Base-by-base conservation (phyloP, 1,284 basidiomycete genomes). In the Trametes hirsuta region DNA sequence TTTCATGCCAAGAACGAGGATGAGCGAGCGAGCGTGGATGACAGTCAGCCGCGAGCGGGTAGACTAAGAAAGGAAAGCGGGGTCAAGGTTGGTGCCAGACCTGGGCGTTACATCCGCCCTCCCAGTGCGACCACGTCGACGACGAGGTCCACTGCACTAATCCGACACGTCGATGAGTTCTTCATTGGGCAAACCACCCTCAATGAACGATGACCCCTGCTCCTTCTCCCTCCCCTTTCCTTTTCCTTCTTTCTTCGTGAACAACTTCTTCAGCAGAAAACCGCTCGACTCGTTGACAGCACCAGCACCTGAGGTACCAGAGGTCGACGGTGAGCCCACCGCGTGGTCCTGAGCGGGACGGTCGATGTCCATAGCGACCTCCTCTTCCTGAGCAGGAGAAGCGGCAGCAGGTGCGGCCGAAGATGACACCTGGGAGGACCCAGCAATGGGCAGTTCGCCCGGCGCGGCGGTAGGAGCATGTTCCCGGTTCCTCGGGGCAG, bases 101-200 rank as follows among this genome's bases (percentile, higher is more conserved):
- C 30, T 30, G 30, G 30, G 30, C 30, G 48, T 50, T 50, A 50
- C 48, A 50, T 50, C 48, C 48, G 48, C 48, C 48, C 48, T 50
- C 48, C 48, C 48, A 18, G 10, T 50, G 48, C 15, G n/a, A 25
- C 48, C 48, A 30, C 15, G 30, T 8, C 46, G 25, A 14, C 21
- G 48, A n/a, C 21, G 37, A 40, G 48, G 48, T 15, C n/a, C 48
- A 50, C 10, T 18, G 48, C 36, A 11, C 15, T 22, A 6, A 36
- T 21, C 39, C 30, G 5, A 47, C 14, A 4, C 46, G 46, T 48
- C 34, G 30, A n/a, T 1, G 30, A n/a, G 34, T 6, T 30, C 3
- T 6, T 48, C 34, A 30, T 49, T 18, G 47, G 36, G 42, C 9
- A 10, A n/a, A 21, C 15, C 14, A 12, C 12, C 18, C 21, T 39